Percentiles rank a stretch among this genome's conserved stretches.
Evolutionary conservation across 441 rosid genomes (phyloP).

Genomic region (Monsonia emarginata): DNA sequence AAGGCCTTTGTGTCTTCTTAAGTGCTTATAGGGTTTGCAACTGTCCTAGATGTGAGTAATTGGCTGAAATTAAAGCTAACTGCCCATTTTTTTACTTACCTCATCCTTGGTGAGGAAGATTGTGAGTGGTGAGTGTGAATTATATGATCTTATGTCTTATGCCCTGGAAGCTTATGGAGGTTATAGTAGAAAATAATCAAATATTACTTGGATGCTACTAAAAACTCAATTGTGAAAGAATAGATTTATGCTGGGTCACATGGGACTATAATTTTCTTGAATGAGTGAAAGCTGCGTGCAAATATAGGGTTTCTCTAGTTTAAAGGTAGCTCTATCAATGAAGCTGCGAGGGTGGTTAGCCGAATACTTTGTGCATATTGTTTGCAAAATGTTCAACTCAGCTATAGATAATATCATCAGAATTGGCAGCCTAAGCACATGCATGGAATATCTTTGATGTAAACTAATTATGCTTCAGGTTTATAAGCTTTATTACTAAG

Average conservation of each 20-base stretch:
- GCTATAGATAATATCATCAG: neutral
- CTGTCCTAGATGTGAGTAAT: neutral
- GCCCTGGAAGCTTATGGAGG: neutral
- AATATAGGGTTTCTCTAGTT: neutral
- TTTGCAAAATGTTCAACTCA: neutral
- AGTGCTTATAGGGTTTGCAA: slow-evolving; percentile 1
- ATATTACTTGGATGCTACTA: neutral
- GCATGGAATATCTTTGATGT: neutral
- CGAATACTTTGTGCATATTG: neutral
- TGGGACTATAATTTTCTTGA: neutral
- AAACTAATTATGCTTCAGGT: neutral
- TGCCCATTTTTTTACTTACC: neutral
- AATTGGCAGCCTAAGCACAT: neutral
- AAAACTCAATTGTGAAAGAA: neutral
- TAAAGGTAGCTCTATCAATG: neutral
- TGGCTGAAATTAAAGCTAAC: neutral
- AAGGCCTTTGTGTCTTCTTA: slow-evolving; percentile 9
- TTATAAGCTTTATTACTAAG: neutral
- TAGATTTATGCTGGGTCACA: neutral
- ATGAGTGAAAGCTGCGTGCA: neutral
- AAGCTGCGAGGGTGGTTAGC: neutral
- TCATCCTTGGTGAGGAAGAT: neutral
- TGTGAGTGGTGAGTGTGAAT: slow-evolving; percentile 2
- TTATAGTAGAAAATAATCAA: neutral
- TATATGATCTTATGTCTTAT: neutral